These are phyloP conservation scores for Clohesyomyces aquaticus DNA, from an alignment of 495 filamentous ascomycete genomes.

Conservation along the genomic window DNA sequence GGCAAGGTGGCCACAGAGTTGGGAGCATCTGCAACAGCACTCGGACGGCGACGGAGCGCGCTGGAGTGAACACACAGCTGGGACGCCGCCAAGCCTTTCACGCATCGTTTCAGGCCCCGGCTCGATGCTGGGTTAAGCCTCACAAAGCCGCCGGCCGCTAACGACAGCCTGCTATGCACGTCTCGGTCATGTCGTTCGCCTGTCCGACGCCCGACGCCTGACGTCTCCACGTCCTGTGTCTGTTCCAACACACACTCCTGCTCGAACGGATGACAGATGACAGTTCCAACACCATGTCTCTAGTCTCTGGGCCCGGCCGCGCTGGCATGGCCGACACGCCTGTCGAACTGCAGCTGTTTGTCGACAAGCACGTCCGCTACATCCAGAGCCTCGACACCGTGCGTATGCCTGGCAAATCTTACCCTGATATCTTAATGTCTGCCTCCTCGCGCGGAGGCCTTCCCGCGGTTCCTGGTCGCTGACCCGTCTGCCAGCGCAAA, in stretches of 20 bases:
- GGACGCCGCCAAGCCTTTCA: conserved; percentile 1
- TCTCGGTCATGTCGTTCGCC: too few relatives aligned
- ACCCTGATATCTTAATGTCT: too few relatives aligned
- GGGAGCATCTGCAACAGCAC: neutral
- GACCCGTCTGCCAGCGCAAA: conserved; percentile 62
- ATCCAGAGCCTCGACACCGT: conserved; percentile 91
- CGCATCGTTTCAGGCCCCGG: conserved; percentile 12
- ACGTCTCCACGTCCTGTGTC: too few relatives aligned
- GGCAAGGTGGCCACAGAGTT: neutral
- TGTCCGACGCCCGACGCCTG: too few relatives aligned
- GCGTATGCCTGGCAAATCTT: conserved; percentile 43
- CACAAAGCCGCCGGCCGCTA: conserved; percentile 9
- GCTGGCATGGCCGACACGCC: conserved; percentile 54
- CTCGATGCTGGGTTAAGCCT: conserved; percentile 7
- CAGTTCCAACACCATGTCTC: conserved; percentile 54
- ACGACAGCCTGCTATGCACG: conserved; percentile 3
- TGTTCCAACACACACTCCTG: too few relatives aligned
- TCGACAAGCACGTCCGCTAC: conserved; percentile 85
- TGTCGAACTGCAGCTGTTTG: conserved; percentile 65
- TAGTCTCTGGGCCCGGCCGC: conserved; percentile 65
- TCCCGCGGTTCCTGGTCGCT: conserved; percentile 23
- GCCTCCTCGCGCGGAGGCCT: neutral
- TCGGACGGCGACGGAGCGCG: neutral
- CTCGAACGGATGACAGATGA: too few relatives aligned
- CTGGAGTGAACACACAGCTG: neutral